These are phyloP conservation scores for Cercospora beticola DNA, from an alignment of 2,329 filamentous ascomycete species.

Conservation along the genomic window DNA sequence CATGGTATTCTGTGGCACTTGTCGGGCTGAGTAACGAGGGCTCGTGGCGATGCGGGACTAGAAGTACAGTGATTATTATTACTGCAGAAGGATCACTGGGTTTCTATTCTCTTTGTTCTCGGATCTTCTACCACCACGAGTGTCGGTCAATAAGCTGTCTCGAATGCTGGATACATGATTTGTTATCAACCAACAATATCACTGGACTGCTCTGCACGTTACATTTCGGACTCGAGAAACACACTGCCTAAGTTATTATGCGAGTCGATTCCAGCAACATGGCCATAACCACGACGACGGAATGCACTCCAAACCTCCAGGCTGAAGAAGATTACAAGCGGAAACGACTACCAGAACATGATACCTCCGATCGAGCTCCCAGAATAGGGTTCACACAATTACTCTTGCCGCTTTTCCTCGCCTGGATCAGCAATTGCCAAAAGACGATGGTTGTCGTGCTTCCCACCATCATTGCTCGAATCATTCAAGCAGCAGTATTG, in stretches of 20 bases:
- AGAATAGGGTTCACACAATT: slow-evolving; percentile 8
- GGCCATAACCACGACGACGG: background rate
- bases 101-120: background rate
- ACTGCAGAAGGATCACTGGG: background rate
- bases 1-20: background rate
- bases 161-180: background rate
- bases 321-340: background rate
- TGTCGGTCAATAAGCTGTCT: background rate
- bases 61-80: background rate
- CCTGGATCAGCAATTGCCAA: slow-evolving; percentile 13
- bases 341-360: background rate
- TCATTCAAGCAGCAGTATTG: slow-evolving; percentile 5
- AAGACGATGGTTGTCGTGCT: slow-evolving; percentile 1
- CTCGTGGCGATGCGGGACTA: background rate
- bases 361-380: background rate
- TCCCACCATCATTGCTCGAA: slow-evolving; percentile 1
- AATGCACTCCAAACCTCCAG: background rate
- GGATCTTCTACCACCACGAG: background rate
- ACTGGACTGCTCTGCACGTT: background rate
- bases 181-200: background rate
- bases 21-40: background rate
- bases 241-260: background rate
- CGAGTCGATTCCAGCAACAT: background rate
- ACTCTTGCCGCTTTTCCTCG: slow-evolving; percentile 6
- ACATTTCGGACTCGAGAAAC: background rate